Percentiles rank a stretch among this genome's conserved stretches.
Evolutionary conservation across 1,284 basidiomycete genomes (phyloP).

Genomic region (Microbotryomycetes sp.): DNA sequence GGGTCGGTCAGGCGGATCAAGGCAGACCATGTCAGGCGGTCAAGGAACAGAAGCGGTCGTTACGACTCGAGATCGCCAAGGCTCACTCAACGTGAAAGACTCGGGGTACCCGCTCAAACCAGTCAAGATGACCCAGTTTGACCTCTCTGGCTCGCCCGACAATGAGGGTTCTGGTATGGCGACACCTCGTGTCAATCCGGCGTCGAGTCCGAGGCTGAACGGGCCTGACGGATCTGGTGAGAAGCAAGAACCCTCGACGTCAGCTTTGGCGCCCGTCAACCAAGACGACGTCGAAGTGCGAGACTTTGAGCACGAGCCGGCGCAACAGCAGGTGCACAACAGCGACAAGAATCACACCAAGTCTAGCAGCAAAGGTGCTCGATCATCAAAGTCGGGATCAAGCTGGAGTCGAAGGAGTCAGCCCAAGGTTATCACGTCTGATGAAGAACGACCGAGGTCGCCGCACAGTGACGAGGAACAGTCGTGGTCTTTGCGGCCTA

Average conservation of each 20-base stretch:
- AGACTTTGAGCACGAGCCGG: not conserved
- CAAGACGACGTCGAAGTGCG: not conserved
- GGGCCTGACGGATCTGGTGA: not conserved
- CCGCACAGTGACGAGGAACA: not conserved
- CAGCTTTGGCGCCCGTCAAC: not conserved
- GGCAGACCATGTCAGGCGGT: not conserved
- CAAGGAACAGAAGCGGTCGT: too few relatives aligned
- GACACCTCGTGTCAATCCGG: not conserved
- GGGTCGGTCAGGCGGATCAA: not conserved
- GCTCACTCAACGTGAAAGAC: not conserved
- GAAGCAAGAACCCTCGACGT: not conserved
- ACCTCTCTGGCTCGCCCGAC: not conserved
- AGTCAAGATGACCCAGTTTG: not conserved
- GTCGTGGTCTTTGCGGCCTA: slow-evolving; percentile 4
- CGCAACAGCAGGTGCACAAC: not conserved
- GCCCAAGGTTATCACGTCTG: not conserved
- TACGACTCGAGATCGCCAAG: not conserved
- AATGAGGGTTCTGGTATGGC: not conserved
- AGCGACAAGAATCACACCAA: too few relatives aligned
- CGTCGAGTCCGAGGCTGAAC: not conserved
- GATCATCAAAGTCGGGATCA: too few relatives aligned
- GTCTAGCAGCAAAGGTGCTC: too few relatives aligned
- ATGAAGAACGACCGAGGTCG: not conserved
- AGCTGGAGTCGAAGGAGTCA: too few relatives aligned
- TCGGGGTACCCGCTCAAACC: not conserved